Base-by-base conservation (phyloP, 306 rosid genomes). In the Fragaria iinumae region DNA sequence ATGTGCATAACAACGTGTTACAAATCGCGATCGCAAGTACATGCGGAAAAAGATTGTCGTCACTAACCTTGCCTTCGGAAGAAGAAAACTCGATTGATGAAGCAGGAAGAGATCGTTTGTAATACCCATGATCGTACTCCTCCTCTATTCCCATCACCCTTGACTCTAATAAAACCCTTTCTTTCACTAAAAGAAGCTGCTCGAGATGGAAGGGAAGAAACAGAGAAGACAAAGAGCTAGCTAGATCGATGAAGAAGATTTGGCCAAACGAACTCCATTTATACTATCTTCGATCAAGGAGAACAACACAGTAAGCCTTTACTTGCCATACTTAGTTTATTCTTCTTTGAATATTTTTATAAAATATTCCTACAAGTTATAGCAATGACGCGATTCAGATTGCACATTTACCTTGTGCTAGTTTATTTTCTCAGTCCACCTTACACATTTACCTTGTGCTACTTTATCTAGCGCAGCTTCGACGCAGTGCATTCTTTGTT, bases 31-130 rank as follows among this genome's bases (percentile, higher is more conserved):
- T 32, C 34, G 34, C 34, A 32, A 32, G 34, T 4, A 32, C 34
- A 32, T 32, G 4, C 4, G 0, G 34, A 32, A 32, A 32, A 32
- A 32, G 34, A 32, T 32, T 32, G 0, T 32, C 4, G 34, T 32
- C 39, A 79, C 69, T 27, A 0, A 84, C 87, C 83, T 84, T 84
- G 76, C 87, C 85, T 3, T 77, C 39, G 34, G 76, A 32, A 45
- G 85, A 80, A 70, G 78, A 4, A 69, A 77, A 84, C 50, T 80
- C 84, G 2, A 84, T 48, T 3, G 87, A 84, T 0, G 85, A 83
- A 55, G 80, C 27, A 14, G 84, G 85, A 77, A 80, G 87, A 47
- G 47, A 2, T 43, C 85, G 75, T 32, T 80, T 76, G 56, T 84
- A 84, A 81, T 77, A 77, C 13, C 83, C 85, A 9, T n/a, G 9